Evolutionary conservation across 2,329 filamentous ascomycete genomes (phyloP).

Genomic region (Neonectria ditissima): DNA sequence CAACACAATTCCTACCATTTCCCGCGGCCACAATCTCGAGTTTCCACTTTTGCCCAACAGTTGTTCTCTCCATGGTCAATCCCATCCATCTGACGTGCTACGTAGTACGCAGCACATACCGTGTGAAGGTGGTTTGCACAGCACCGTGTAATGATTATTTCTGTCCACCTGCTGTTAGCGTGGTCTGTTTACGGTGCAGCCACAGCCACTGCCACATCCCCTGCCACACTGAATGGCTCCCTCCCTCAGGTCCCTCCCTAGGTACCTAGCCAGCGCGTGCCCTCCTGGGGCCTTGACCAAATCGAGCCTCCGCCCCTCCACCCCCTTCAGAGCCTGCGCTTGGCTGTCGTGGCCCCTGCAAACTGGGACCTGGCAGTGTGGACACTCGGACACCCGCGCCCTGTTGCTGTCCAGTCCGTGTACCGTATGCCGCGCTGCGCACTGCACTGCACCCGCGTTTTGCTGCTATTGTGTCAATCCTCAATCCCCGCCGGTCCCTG

Average conservation of each 20-base stretch:
- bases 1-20: not conserved
- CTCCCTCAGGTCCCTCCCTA: too few species aligned
- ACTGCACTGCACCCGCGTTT: conserved; percentile 17
- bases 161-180: not conserved
- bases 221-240: not conserved
- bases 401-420: not conserved
- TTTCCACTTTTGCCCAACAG: not conserved
- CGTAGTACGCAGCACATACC: not conserved
- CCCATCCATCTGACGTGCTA: not conserved
- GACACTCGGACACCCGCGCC: not conserved
- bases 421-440: conserved; percentile 12
- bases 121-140: not conserved
- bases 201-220: conserved; percentile 1
- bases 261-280: conserved; percentile 4
- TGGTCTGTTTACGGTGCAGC: not conserved
- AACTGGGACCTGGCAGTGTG: conserved; percentile 2
- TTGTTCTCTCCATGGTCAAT: not conserved
- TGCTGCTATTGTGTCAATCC: conserved; percentile 23
- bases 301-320: conserved; percentile 11
- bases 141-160: not conserved
- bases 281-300: conserved; percentile 15
- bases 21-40: not conserved
- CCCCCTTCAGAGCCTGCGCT: conserved; percentile 1
- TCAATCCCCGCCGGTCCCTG: conserved; percentile 38
- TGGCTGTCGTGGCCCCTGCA: conserved; percentile 5